Percentiles rank a stretch among this genome's conserved stretches.
Evolutionary conservation across 768 basidiomycete species (phyloP).

Genomic region (Kwoniella europaea): DNA sequence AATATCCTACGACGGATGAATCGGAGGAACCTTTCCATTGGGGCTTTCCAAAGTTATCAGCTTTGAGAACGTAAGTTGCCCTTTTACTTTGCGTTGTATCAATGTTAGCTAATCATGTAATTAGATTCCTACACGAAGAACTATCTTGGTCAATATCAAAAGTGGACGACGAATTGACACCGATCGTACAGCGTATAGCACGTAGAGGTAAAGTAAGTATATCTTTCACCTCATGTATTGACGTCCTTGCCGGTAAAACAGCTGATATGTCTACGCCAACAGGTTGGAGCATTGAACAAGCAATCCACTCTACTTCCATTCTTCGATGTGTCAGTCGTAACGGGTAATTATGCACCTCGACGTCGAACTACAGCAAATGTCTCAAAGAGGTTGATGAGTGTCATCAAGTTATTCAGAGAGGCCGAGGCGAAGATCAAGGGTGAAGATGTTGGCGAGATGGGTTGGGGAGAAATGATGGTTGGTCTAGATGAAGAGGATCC

Average conservation of each 20-base stretch:
- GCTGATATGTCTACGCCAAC: conserved; percentile 1
- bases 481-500: conserved; percentile 53
- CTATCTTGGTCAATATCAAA: conserved; percentile 80
- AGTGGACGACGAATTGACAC: conserved; percentile 86
- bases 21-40: conserved; percentile 95
- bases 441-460: conserved; percentile 29
- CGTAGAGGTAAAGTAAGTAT: conserved; percentile 72
- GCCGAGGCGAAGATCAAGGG: conserved; percentile 49
- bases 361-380: conserved; percentile 76
- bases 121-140: conserved; percentile 74
- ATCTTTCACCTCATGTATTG: background rate
- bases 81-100: background rate
- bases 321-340: conserved; percentile 72
- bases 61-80: conserved; percentile 72
- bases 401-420: conserved; percentile 56
- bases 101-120: background rate
- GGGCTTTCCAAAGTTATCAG: conserved; percentile 95
- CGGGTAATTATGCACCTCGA: conserved; percentile 74
- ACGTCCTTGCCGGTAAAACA: background rate
- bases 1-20: conserved; percentile 84
- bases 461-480: conserved; percentile 55
- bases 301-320: conserved; percentile 78
- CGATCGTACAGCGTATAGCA: conserved; percentile 87
- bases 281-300: conserved; percentile 71
- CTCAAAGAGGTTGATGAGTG: conserved; percentile 77